A percentile compares a stretch with the other conserved stretches of the same genome.
Evolutionary conservation across 192 early-diverging fungal genomes (phyloP).

Genomic region (Rhizophagus clarus): DNA sequence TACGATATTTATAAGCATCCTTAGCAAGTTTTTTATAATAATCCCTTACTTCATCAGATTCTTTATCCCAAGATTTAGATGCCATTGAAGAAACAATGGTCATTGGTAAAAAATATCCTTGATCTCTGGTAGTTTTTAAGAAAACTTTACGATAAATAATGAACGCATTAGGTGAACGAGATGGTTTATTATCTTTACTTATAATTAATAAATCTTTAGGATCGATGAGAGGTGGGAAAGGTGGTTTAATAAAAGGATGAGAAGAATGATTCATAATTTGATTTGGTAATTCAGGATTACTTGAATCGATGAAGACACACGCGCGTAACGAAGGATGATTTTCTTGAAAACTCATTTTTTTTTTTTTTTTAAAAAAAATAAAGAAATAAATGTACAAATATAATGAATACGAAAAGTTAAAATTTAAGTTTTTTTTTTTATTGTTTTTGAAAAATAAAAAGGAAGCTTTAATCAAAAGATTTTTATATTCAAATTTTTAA

Average conservation of each 20-base stretch:
- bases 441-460: too few species aligned
- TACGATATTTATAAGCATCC: constrained; percentile 1
- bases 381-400: too few species aligned
- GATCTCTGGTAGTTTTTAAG: not conserved
- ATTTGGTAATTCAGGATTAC: constrained; percentile 3
- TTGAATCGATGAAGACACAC: not conserved
- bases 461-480: too few species aligned
- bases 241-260: not conserved
- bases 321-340: not conserved
- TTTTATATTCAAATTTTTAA: too few species aligned
- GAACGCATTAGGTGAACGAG: constrained; percentile 2
- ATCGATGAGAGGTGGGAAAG: not conserved
- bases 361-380: too few species aligned
- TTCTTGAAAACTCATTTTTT: not conserved
- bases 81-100: constrained; percentile 19
- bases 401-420: too few species aligned
- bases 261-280: constrained; percentile 4
- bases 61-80: not conserved
- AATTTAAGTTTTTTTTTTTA: too few species aligned
- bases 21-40: constrained; percentile 14
- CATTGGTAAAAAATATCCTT: constrained; percentile 10
- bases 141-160: constrained; percentile 13
- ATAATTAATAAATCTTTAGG: not conserved
- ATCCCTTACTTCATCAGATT: not conserved
- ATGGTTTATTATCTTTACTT: constrained; percentile 1